These are phyloP conservation scores for Corylus heterophylla DNA, from an alignment of 306 rosid species.

Conservation along the genomic window DNA sequence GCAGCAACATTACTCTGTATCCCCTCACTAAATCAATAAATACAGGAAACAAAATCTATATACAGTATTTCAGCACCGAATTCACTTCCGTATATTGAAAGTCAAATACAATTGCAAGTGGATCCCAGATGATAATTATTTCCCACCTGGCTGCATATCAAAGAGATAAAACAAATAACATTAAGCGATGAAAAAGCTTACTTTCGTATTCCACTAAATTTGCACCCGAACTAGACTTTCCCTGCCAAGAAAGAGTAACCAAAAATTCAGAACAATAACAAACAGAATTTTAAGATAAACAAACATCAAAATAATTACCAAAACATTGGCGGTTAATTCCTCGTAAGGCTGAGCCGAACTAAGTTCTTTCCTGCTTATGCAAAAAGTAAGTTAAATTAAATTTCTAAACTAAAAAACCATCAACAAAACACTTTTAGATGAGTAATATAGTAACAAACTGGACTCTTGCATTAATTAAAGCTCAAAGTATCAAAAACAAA, in stretches of 20 bases:
- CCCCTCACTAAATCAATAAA: background rate
- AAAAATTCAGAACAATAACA: slow-evolving; percentile 22
- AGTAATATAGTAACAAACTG: background rate
- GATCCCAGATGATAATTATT: background rate
- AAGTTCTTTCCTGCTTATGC: slow-evolving; percentile 59
- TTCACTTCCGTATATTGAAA: background rate
- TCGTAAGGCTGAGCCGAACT: slow-evolving; percentile 32
- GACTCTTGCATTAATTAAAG: background rate
- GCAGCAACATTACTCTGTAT: background rate
- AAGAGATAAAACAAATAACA: background rate
- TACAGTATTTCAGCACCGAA: background rate
- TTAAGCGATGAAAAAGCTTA: slow-evolving; percentile 28
- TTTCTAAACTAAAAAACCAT: background rate
- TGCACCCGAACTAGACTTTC: slow-evolving; percentile 43
- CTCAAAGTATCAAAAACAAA: slow-evolving; percentile 3
- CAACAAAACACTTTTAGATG: background rate
- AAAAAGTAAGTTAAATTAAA: background rate
- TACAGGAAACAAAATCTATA: background rate
- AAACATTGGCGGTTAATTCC: slow-evolving; percentile 56
- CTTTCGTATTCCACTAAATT: slow-evolving; percentile 74
- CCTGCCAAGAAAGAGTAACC: slow-evolving; percentile 40
- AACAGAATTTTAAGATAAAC: slow-evolving; percentile 3
- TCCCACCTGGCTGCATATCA: background rate
- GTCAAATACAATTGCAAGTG: background rate
- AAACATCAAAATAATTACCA: slow-evolving; percentile 46